Evolutionary conservation across 805 yeast species (phyloP).

Genomic region (Lachancea mirantina): DNA sequence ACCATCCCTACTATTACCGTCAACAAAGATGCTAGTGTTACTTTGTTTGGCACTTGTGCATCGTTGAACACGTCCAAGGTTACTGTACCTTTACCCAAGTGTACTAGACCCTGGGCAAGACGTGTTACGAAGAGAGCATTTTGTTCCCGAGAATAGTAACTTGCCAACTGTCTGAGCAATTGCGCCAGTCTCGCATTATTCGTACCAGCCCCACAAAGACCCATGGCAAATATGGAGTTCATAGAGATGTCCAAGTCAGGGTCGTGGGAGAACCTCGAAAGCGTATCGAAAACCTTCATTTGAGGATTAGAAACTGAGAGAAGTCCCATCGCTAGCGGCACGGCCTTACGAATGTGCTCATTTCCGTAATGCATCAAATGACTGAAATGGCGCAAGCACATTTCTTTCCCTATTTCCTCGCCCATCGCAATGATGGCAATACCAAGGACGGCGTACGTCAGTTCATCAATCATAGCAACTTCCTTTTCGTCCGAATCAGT

Average conservation of each 20-base stretch:
- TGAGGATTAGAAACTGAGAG: conserved; percentile 91
- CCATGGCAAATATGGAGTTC: conserved; percentile 95
- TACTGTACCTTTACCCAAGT: conserved; percentile 93
- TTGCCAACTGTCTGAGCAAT: conserved; percentile 86
- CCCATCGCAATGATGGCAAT: conserved; percentile 94
- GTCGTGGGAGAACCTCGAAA: conserved; percentile 94
- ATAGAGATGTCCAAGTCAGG: conserved; percentile 89
- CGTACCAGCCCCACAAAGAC: conserved; percentile 97
- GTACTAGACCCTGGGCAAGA: conserved; percentile 90
- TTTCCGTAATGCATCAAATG: conserved; percentile 98
- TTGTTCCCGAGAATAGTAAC: conserved; percentile 83
- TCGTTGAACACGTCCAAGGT: conserved; percentile 87
- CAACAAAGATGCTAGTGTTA: conserved; percentile 80
- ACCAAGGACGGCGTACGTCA: conserved; percentile 88
- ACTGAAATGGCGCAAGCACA: conserved; percentile 94
- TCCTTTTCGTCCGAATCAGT: conserved; percentile 27
- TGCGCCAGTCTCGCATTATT: conserved; percentile 97
- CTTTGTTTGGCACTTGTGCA: conserved; percentile 79
- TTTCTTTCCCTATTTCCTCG: conserved; percentile 95
- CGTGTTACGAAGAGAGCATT: conserved; percentile 89
- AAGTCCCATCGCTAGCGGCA: conserved; percentile 96
- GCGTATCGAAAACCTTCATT: conserved; percentile 93
- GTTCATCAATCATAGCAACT: conserved; percentile 30
- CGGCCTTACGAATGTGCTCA: conserved; percentile 82
- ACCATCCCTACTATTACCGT: conserved; percentile 78